Conservation (phyloP, 345 rosid species). For the Aurinia saxatilis region DNA sequence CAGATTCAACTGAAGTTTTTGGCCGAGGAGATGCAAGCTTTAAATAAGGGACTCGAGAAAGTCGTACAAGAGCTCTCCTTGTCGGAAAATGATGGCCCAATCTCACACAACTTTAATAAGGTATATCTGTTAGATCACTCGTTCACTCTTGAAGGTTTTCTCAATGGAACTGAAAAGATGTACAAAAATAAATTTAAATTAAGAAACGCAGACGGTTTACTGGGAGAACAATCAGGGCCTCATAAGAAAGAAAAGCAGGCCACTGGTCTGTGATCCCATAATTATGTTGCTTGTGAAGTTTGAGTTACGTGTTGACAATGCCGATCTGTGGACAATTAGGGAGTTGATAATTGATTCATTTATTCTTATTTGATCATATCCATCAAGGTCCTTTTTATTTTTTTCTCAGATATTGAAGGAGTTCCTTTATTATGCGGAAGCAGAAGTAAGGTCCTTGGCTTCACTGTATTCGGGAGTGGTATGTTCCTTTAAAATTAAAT, state of each 20-base stretch:
- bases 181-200: not conserved
- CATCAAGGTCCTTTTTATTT: not conserved
- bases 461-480: constrained; percentile 83
- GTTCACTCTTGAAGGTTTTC: not conserved
- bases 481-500: constrained; percentile 20
- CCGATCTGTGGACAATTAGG: not conserved
- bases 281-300: not conserved
- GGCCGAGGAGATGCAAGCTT: constrained; percentile 98
- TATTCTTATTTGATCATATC: not conserved
- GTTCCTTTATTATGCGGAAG: constrained; percentile 75
- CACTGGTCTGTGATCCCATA: not conserved
- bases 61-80: constrained; percentile 75
- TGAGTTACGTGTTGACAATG: not conserved
- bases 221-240: not conserved
- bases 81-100: constrained; percentile 80
- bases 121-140: constrained; percentile 27
- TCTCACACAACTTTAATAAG: constrained; percentile 64
- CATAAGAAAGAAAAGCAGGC: not conserved
- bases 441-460: constrained; percentile 75
- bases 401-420: constrained; percentile 48
- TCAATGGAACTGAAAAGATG: not conserved
- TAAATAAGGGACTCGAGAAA: constrained; percentile 93
- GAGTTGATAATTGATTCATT: not conserved
- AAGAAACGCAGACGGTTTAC: not conserved
- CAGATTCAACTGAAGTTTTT: constrained; percentile 88